phyloP scores from a whole-genome alignment of 805 yeast genomes.

The Candida ovalis region DNA sequence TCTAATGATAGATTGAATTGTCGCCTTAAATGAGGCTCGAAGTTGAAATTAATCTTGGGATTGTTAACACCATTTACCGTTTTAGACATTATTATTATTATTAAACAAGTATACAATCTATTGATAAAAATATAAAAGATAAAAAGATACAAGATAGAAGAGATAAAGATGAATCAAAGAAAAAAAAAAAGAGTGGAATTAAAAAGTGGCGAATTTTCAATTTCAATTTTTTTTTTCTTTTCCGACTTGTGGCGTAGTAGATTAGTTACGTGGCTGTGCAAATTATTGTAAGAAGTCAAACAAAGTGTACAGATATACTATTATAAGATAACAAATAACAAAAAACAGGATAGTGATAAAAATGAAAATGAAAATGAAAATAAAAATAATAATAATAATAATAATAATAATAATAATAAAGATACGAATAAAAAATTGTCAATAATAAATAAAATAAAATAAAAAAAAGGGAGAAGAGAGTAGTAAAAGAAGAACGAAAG shows the following conservation, averaged over 20 bases:
- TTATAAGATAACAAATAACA: too few relatives aligned
- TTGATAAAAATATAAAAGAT: too few relatives aligned
- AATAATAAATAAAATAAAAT: background rate
- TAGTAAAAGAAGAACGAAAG: too few relatives aligned
- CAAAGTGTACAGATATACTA: too few relatives aligned
- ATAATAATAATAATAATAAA: too few relatives aligned
- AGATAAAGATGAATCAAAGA: constrained; percentile 1
- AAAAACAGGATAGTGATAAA: too few relatives aligned
- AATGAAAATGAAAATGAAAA: background rate
- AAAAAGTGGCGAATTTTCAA: background rate
- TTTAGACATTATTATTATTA: too few relatives aligned
- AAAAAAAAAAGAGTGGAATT: background rate
- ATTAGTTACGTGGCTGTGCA: background rate
- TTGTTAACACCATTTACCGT: background rate
- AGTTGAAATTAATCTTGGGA: constrained; percentile 39
- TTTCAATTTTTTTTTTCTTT: too few relatives aligned
- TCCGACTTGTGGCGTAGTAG: background rate
- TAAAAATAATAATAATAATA: too few relatives aligned
- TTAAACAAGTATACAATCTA: too few relatives aligned
- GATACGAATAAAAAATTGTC: background rate
- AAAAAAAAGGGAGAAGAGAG: background rate
- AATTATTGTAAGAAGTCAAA: too few relatives aligned
- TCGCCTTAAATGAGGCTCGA: constrained; percentile 76
- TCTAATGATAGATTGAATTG: constrained; percentile 82
- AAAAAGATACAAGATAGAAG: too few relatives aligned